Conservation (phyloP, 495 filamentous ascomycete genomes). For the Annulohypoxylon bovei region DNA sequence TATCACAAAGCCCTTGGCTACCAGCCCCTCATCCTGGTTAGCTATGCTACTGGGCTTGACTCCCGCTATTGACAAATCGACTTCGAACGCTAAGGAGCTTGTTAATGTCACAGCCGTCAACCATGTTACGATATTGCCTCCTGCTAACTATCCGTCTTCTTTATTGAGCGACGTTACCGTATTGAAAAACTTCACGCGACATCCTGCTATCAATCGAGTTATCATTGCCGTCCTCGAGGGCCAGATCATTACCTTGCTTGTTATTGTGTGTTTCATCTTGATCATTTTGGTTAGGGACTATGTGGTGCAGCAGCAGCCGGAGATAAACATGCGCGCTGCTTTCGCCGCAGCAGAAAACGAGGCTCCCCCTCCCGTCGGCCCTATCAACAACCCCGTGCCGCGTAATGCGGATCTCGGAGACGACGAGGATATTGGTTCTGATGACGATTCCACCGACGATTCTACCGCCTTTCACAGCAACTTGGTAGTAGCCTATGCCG, state of each 20-base stretch:
- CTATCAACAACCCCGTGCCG: conserved; percentile 25
- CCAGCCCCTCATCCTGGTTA: conserved; percentile 44
- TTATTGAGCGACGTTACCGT: conserved; percentile 78
- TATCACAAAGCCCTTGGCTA: conserved; percentile 43
- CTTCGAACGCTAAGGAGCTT: conserved; percentile 13
- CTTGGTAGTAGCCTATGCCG: neutral
- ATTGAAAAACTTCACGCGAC: conserved; percentile 76
- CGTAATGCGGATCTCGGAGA: conserved; percentile 21
- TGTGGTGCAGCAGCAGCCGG: conserved; percentile 96
- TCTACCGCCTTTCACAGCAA: neutral
- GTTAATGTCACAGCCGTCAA: conserved; percentile 34
- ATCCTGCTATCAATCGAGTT: conserved; percentile 76
- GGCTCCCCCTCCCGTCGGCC: conserved; percentile 51
- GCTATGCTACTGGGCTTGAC: conserved; percentile 30
- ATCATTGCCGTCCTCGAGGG: conserved; percentile 89
- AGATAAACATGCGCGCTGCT: conserved; percentile 68
- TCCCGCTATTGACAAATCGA: conserved; percentile 20
- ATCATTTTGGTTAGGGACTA: conserved; percentile 97
- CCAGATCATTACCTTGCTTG: conserved; percentile 87
- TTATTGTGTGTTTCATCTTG: conserved; percentile 91
- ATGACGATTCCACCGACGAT: conserved; percentile 26
- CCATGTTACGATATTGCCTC: conserved; percentile 23
- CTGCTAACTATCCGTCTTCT: conserved; percentile 47
- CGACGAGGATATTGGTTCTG: conserved; percentile 20
- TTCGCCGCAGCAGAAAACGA: conserved; percentile 64